Percentiles rank a stretch among this genome's conserved stretches.
These are phyloP conservation scores for Citrus unshiu DNA, from an alignment of 345 rosid genomes.

Conservation along the genomic window DNA sequence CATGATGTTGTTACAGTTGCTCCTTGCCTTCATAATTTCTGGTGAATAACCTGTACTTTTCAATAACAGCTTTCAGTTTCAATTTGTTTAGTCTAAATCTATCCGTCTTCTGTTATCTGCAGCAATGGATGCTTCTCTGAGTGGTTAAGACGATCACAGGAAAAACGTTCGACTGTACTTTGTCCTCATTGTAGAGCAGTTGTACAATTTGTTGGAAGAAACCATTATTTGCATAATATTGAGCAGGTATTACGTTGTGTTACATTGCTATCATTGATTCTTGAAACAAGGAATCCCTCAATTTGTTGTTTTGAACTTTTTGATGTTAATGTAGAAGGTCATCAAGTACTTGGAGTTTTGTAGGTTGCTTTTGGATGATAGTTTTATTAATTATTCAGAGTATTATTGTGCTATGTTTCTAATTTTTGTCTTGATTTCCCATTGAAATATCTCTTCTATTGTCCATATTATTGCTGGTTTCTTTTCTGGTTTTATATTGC, in stretches of 20 bases:
- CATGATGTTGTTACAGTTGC: constrained; percentile 90
- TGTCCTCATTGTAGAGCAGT: constrained; percentile 95
- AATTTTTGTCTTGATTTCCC: not conserved
- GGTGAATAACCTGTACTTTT: constrained; percentile 38
- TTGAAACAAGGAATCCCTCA: not conserved
- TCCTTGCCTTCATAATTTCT: constrained; percentile 95
- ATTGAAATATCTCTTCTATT: not conserved
- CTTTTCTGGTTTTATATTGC: not conserved
- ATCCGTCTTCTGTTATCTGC: constrained; percentile 27
- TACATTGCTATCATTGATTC: not conserved
- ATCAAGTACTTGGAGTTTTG: not conserved
- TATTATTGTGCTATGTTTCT: not conserved
- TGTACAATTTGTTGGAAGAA: constrained; percentile 78
- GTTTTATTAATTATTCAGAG: not conserved
- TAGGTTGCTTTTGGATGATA: not conserved
- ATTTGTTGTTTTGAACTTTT: not conserved
- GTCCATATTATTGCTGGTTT: not conserved
- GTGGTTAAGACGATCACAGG: constrained; percentile 83
- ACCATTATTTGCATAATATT: constrained; percentile 69
- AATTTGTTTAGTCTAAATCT: constrained; percentile 12
- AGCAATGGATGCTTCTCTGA: constrained; percentile 98
- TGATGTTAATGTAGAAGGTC: not conserved
- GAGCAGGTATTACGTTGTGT: constrained; percentile 56
- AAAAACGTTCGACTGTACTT: constrained; percentile 54
- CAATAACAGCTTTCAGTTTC: not conserved